Base-by-base conservation (phyloP, 768 basidiomycete genomes). In the Tulasnella sp. region DNA sequence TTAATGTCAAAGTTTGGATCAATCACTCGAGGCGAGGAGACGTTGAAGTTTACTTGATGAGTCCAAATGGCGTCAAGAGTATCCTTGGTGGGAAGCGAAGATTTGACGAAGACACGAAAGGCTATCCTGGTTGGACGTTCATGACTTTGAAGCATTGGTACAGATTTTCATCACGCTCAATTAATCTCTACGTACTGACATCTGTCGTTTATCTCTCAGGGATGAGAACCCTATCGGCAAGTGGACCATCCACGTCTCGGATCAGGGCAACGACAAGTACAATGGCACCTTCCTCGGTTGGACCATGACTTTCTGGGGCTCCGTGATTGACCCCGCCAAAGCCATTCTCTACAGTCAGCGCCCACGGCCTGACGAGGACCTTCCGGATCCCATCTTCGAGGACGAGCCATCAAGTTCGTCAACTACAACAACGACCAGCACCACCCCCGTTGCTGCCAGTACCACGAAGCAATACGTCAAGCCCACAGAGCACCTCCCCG, bases 111-210 rank as follows among this genome's bases (percentile, higher is more conserved):
- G 90, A 87, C 22, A 82, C 80, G 5, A 86, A 85, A 11, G 97
- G 97, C 11, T 97, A 87, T 82, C 89, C 89, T n/a, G 96, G 94
- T 0, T 99, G 97, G 97, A 91, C 88, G n/a, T 99, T 99, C 82
- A 99, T 98, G 96, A 89, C 90, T 39, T 88, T 99, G 75, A 99
- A 99, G 83, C 97, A 99, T 81, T 99, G 97, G 97, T 96, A 76
- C 82, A 89, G 83, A 19, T 67, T 49, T 76, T 42, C 79, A 14
- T 49, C 69, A 25, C 67, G 58, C 2, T 15, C 14, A 22, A 38
- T 4, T 11, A 37, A 68, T 17, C 25, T 25, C 7, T 17, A n/a
- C 25, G 17, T 19, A n/a, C 34, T 69, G 34, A 42, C 72, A n/a
- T 29, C 19, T n/a, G 15, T 25, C 45, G 84, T 77, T 37, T 0